phyloP scores from a whole-genome alignment of 2,329 filamentous ascomycete species.

The Hawksworthiomyces lignivorus region DNA sequence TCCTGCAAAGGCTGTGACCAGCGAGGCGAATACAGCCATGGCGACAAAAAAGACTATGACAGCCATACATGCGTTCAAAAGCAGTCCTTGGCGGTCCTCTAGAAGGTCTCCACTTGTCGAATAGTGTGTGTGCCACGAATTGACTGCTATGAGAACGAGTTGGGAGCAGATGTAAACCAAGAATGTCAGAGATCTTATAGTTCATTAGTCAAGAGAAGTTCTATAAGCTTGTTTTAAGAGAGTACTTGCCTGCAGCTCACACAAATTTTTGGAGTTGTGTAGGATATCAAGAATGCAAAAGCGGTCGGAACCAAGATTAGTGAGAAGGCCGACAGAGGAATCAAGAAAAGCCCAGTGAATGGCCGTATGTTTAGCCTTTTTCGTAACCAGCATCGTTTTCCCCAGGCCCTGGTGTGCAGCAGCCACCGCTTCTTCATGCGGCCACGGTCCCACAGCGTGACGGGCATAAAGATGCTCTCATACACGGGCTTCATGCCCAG shows the following conservation, averaged over 20 bases:
- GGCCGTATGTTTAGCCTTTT: not conserved
- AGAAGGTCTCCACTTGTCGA: too few relatives aligned
- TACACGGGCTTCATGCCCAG: not conserved
- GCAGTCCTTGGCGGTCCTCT: not conserved
- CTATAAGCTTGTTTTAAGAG: too few relatives aligned
- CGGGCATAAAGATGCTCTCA: conserved; percentile 2
- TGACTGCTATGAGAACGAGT: not conserved
- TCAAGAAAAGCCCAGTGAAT: not conserved
- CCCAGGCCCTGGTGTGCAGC: not conserved
- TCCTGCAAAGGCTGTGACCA: not conserved
- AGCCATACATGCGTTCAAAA: not conserved
- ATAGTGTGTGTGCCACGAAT: not conserved
- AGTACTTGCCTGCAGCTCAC: conserved; percentile 4
- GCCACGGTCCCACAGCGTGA: conserved; percentile 2
- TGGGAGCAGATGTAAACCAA: not conserved
- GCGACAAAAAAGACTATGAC: not conserved
- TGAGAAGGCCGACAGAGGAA: not conserved
- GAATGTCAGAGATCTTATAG: conserved; percentile 2
- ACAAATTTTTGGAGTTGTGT: conserved; percentile 3
- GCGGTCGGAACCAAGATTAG: not conserved
- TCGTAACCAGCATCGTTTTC: not conserved
- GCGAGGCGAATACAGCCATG: not conserved
- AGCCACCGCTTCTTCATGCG: conserved; percentile 2
- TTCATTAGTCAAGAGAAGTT: too few relatives aligned
- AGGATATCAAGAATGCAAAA: not conserved